Percentiles rank a stretch among this genome's conserved stretches.
These are phyloP conservation scores for Flammula alnicola DNA, from an alignment of 1,284 basidiomycete species.

Conservation along the genomic window DNA sequence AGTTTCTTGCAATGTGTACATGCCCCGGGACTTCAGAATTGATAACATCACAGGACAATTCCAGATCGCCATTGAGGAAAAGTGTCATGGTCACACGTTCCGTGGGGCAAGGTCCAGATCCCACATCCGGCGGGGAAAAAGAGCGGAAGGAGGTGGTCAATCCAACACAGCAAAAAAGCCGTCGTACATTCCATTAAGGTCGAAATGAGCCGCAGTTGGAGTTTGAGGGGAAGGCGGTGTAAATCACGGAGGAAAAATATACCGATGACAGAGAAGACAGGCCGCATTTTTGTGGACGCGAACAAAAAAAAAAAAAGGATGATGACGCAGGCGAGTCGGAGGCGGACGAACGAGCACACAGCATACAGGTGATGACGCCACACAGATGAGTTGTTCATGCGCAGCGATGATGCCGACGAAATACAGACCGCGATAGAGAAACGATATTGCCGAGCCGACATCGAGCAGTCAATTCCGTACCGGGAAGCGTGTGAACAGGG, in stretches of 20 bases:
- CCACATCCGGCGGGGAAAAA: slow-evolving; percentile 13
- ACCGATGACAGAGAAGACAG: slow-evolving; percentile 12
- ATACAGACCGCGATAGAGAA: too few relatives aligned
- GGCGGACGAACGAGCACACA: too few relatives aligned
- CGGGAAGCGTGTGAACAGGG: slow-evolving; percentile 5
- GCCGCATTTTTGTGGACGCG: neutral
- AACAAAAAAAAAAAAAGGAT: neutral
- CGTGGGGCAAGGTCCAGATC: neutral
- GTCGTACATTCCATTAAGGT: slow-evolving; percentile 7
- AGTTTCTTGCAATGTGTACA: slow-evolving; percentile 84
- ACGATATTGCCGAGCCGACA: too few relatives aligned
- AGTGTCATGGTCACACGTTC: neutral
- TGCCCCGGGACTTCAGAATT: slow-evolving; percentile 63
- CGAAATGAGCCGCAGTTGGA: slow-evolving; percentile 12
- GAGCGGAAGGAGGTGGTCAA: slow-evolving; percentile 3
- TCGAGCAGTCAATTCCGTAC: too few relatives aligned
- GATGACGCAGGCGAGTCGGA: neutral
- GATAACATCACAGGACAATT: neutral
- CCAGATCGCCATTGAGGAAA: too few relatives aligned
- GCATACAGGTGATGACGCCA: too few relatives aligned
- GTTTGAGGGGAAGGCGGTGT: slow-evolving; percentile 17
- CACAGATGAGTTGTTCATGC: too few relatives aligned
- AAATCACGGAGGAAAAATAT: slow-evolving; percentile 18
- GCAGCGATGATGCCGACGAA: neutral
- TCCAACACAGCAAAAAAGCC: neutral